phyloP scores from a whole-genome alignment of 1,284 basidiomycete genomes.

The Ganoderma boninense region DNA sequence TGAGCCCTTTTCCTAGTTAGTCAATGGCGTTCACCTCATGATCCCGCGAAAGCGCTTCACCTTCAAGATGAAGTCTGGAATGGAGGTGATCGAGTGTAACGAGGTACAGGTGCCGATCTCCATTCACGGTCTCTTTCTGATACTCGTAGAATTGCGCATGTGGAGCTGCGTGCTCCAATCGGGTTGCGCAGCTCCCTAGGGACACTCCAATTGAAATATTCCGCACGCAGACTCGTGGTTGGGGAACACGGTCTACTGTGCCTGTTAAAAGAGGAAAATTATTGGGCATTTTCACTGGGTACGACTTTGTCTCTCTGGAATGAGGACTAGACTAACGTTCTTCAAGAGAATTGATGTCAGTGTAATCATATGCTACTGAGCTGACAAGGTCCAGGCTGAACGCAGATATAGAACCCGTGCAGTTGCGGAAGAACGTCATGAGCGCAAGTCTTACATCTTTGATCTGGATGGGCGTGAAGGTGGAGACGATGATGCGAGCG shows the following conservation, averaged over 20 bases:
- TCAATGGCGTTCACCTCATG: not conserved
- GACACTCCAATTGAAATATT: slow-evolving; percentile 48
- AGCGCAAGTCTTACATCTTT: slow-evolving; percentile 56
- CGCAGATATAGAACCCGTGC: slow-evolving; percentile 47
- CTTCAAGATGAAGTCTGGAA: slow-evolving; percentile 51
- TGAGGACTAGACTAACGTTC: not conserved
- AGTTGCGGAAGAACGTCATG: slow-evolving; percentile 45
- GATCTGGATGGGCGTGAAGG: slow-evolving; percentile 65
- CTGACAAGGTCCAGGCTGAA: not conserved
- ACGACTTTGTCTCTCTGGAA: slow-evolving; percentile 24
- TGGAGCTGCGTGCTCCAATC: slow-evolving; percentile 40
- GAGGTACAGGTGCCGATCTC: slow-evolving; percentile 43
- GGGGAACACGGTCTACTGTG: slow-evolving; percentile 46
- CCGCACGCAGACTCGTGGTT: slow-evolving; percentile 44
- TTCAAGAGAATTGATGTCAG: slow-evolving; percentile 39
- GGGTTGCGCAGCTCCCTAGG: slow-evolving; percentile 48
- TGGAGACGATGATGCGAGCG: slow-evolving; percentile 40
- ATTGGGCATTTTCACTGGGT: slow-evolving; percentile 72
- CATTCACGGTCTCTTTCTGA: not conserved
- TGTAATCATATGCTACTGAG: not conserved
- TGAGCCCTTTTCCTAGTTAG: not conserved
- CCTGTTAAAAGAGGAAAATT: slow-evolving; percentile 60
- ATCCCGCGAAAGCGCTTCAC: slow-evolving; percentile 56
- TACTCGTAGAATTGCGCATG: slow-evolving; percentile 38
- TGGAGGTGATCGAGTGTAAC: slow-evolving; percentile 68